Conservation (phyloP, 208 protist genomes). For the Wallacemonas sp. region DNA sequence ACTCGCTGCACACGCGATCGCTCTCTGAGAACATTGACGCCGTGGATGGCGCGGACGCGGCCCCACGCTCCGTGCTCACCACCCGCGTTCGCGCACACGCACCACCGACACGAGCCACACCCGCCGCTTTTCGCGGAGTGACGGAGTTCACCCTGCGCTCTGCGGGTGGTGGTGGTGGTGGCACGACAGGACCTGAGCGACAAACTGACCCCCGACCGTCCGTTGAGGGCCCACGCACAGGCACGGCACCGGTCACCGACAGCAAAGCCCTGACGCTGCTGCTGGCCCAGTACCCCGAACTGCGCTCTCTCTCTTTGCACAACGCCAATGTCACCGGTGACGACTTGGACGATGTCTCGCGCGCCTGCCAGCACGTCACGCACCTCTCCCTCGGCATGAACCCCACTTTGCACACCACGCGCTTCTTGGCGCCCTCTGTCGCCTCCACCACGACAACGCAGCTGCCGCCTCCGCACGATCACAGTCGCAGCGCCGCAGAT, state of each 20-base stretch:
- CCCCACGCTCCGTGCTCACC: no score
- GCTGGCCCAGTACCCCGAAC: conserved; percentile 34
- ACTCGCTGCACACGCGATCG: conserved; percentile 8
- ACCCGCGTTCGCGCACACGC: no score
- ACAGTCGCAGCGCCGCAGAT: background rate
- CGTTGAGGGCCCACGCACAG: no score
- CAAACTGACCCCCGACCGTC: no score
- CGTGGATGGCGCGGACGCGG: no score
- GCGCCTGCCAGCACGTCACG: conserved; percentile 45
- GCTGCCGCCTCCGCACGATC: no score
- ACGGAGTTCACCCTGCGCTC: conserved; percentile 8
- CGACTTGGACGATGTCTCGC: conserved; percentile 38
- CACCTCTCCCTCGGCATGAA: conserved; percentile 63
- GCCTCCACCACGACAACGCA: conserved; percentile 14
- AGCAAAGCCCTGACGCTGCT: conserved; percentile 24
- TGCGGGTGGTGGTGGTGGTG: background rate
- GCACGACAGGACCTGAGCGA: no score
- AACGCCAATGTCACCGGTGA: conserved; percentile 37
- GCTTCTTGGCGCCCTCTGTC: conserved; percentile 40
- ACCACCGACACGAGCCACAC: no score
- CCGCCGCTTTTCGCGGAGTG: conserved; percentile 7
- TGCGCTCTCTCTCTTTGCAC: conserved; percentile 40
- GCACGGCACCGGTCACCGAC: conserved; percentile 24
- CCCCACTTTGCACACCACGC: conserved; percentile 33
- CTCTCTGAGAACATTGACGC: background rate